Conservation (phyloP, 2,329 filamentous ascomycete genomes). For the Claviceps pazoutovae region DNA sequence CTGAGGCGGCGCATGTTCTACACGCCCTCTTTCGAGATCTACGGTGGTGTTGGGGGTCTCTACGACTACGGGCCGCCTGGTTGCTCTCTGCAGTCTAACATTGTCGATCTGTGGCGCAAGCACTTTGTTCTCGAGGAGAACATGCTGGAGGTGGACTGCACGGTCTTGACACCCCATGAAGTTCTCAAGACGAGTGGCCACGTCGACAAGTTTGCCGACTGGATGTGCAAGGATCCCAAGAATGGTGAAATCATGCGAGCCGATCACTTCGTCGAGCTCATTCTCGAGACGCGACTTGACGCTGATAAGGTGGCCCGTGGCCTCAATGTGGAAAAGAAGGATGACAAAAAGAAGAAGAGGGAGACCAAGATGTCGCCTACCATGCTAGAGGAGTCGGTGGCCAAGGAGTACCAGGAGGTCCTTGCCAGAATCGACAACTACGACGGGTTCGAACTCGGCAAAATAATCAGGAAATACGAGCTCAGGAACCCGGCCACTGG, state of each 20-base stretch:
- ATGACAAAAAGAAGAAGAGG: conserved; percentile 64
- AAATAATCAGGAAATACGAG: conserved; percentile 81
- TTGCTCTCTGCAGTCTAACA: conserved; percentile 72
- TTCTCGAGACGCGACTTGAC: conserved; percentile 75
- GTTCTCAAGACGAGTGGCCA: conserved; percentile 93
- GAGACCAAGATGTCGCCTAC: conserved; percentile 70
- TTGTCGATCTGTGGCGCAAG: conserved; percentile 81
- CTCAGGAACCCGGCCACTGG: conserved; percentile 78
- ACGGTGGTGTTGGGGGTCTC: conserved; percentile 75
- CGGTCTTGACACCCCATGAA: conserved; percentile 81
- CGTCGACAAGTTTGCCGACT: conserved; percentile 95
- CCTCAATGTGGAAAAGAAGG: conserved; percentile 63
- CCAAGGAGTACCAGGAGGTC: conserved; percentile 81
- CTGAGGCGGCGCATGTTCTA: conserved; percentile 85
- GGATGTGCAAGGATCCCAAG: conserved; percentile 99
- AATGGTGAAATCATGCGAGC: conserved; percentile 92
- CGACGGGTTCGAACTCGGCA: conserved; percentile 69
- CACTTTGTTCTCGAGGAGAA: conserved; percentile 88
- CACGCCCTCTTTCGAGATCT: conserved; percentile 91
- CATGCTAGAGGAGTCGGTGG: conserved; percentile 74
- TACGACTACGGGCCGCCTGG: conserved; percentile 91
- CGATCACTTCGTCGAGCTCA: conserved; percentile 91
- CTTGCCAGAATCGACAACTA: conserved; percentile 94
- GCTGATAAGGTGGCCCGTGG: conserved; percentile 88
- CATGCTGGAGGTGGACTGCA: conserved; percentile 92